Percentiles rank a stretch among this genome's conserved stretches.
These are phyloP conservation scores for Cyamopsis tetragonoloba DNA, from an alignment of 306 rosid species.

Conservation along the genomic window DNA sequence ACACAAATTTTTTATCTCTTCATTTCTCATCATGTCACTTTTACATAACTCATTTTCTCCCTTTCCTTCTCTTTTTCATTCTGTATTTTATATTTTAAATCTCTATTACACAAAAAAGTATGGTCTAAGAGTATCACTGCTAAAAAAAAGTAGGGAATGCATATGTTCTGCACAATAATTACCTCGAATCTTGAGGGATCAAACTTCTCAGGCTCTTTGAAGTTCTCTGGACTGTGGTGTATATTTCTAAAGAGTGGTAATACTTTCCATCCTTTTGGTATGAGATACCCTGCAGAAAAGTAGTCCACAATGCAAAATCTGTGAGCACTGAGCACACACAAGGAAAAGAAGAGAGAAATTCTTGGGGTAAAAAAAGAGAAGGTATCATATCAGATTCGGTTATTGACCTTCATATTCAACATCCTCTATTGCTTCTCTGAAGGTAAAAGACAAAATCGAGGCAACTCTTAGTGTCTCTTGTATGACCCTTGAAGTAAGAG, in stretches of 20 bases:
- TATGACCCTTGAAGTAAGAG: constrained; percentile 66
- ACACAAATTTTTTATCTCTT: too few species aligned
- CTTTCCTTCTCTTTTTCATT: too few species aligned
- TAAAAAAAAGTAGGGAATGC: constrained; percentile 5
- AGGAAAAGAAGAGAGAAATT: neutral
- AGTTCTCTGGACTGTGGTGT: constrained; percentile 74
- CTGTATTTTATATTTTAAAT: too few species aligned
- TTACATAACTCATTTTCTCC: too few species aligned
- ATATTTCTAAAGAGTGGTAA: constrained; percentile 91
- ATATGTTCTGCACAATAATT: constrained; percentile 17
- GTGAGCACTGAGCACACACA: constrained; percentile 1
- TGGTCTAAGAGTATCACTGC: too few species aligned
- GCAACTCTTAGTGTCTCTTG: constrained; percentile 92
- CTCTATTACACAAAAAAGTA: too few species aligned
- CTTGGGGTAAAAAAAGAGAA: neutral
- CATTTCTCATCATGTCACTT: too few species aligned
- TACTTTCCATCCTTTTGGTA: constrained; percentile 97
- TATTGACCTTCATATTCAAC: constrained; percentile 74
- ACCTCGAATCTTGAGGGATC: constrained; percentile 96
- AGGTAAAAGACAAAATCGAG: constrained; percentile 80
- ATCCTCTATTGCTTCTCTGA: constrained; percentile 89
- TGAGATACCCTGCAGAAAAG: constrained; percentile 58
- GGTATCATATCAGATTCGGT: constrained; percentile 1
- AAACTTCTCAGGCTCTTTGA: constrained; percentile 73
- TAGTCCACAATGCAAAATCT: neutral